Percentiles rank a stretch among this genome's conserved stretches.
Evolutionary conservation across 805 yeast genomes (phyloP).

Genomic region (Yamadazyma kitorensis): DNA sequence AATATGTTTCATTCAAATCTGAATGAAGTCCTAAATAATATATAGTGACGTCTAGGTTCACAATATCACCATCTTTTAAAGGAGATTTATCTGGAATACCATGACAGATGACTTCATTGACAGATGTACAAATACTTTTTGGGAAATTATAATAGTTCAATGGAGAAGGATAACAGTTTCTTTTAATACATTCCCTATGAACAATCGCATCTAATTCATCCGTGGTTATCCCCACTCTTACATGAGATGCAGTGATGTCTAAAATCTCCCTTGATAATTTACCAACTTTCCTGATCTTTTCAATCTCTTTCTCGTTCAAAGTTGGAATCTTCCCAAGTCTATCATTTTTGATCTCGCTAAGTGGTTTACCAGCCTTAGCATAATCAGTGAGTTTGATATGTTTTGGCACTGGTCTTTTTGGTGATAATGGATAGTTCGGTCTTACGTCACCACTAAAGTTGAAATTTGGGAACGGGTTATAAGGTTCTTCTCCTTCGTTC

Average conservation of each 20-base stretch:
- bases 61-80: conserved; percentile 89
- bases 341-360: conserved; percentile 70
- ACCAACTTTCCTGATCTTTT: conserved; percentile 72
- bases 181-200: conserved; percentile 82
- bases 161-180: conserved; percentile 93
- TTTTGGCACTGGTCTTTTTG: conserved; percentile 68
- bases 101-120: conserved; percentile 94
- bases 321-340: conserved; percentile 64
- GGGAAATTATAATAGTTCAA: conserved; percentile 93
- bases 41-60: conserved; percentile 84
- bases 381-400: conserved; percentile 78
- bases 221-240: conserved; percentile 87
- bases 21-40: conserved; percentile 89
- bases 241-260: conserved; percentile 81
- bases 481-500: conserved; percentile 51
- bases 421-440: conserved; percentile 79
- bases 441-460: conserved; percentile 71
- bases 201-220: conserved; percentile 86
- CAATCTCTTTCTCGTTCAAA: conserved; percentile 65
- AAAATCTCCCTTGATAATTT: conserved; percentile 81
- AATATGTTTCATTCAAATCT: conserved; percentile 94
- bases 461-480: conserved; percentile 85
- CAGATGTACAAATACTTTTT: conserved; percentile 86
- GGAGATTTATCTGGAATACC: conserved; percentile 93
- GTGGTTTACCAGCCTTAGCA: conserved; percentile 75